A percentile compares a stretch with the other conserved stretches of the same genome.
phyloP scores from a whole-genome alignment of 148 eudicot genomes.

The Spergularia bocconei region DNA sequence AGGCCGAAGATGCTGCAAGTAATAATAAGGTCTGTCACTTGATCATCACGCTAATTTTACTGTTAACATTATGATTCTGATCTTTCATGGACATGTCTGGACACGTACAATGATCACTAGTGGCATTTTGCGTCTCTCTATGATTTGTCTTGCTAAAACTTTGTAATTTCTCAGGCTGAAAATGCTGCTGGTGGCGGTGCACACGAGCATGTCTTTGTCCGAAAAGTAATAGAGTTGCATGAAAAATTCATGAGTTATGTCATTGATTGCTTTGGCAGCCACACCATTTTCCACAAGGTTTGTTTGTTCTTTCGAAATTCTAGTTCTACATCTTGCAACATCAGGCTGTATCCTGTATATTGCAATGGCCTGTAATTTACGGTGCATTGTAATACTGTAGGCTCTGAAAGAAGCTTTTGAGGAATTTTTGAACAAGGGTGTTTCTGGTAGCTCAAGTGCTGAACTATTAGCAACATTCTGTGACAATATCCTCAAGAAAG shows the following conservation, averaged over 20 bases:
- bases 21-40: constrained; percentile 53
- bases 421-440: constrained; percentile 73
- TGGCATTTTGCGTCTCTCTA: not conserved
- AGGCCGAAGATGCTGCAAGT: constrained; percentile 69
- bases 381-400: constrained; percentile 23
- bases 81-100: not conserved
- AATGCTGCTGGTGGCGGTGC: constrained; percentile 28
- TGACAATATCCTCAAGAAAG: constrained; percentile 82
- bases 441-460: constrained; percentile 86
- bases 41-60: too few relatives aligned
- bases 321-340: not conserved
- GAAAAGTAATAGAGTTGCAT: constrained; percentile 76
- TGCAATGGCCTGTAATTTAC: not conserved
- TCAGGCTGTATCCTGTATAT: not conserved
- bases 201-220: constrained; percentile 79
- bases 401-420: constrained; percentile 85
- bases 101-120: not conserved
- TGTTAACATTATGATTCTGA: too few relatives aligned
- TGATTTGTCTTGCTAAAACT: not conserved
- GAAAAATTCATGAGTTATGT: constrained; percentile 84
- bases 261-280: constrained; percentile 62
- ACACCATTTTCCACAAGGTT: constrained; percentile 80
- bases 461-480: constrained; percentile 84
- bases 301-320: constrained; percentile 1
- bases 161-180: constrained; percentile 22